A percentile compares a stretch with the other conserved stretches of the same genome.
Conservation (phyloP, 306 rosid species). For the Argentina anserina region DNA sequence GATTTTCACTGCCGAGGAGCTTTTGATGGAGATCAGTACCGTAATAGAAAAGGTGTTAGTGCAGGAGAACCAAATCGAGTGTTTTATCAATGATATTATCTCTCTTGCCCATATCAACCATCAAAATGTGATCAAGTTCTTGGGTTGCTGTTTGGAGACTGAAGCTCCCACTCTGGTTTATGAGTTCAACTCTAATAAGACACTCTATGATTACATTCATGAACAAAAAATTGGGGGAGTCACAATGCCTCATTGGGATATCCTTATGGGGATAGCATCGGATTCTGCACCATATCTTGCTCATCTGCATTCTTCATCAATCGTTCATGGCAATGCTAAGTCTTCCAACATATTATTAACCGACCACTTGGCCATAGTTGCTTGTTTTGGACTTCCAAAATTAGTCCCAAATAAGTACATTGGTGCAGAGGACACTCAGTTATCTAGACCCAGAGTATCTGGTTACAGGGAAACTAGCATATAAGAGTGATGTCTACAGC, state of each 20-base stretch:
- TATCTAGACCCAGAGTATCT: constrained; percentile 8
- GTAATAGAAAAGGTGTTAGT: not conserved
- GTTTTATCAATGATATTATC: not conserved
- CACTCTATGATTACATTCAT: constrained; percentile 5
- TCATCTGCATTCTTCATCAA: not conserved
- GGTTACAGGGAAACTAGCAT: not conserved
- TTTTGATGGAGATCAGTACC: not conserved
- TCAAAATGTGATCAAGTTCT: constrained; percentile 1
- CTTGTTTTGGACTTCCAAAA: not conserved
- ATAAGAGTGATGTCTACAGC: constrained; percentile 16
- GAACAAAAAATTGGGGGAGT: not conserved
- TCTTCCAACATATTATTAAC: constrained; percentile 9
- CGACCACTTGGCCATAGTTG: constrained; percentile 1
- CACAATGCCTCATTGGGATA: not conserved
- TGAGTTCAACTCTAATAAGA: not conserved
- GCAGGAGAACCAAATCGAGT: not conserved
- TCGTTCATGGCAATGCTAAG: constrained; percentile 8
- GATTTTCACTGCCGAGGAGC: not conserved
- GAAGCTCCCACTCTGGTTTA: not conserved
- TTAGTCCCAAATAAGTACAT: not conserved
- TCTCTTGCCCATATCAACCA: not conserved
- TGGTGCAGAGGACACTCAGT: constrained; percentile 3
- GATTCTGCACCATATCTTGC: constrained; percentile 8
- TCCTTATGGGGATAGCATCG: not conserved
- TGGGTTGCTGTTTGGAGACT: constrained; percentile 11